Evolutionary conservation across 2,329 filamentous ascomycete species (phyloP).

Genomic region (Periconia sp.): DNA sequence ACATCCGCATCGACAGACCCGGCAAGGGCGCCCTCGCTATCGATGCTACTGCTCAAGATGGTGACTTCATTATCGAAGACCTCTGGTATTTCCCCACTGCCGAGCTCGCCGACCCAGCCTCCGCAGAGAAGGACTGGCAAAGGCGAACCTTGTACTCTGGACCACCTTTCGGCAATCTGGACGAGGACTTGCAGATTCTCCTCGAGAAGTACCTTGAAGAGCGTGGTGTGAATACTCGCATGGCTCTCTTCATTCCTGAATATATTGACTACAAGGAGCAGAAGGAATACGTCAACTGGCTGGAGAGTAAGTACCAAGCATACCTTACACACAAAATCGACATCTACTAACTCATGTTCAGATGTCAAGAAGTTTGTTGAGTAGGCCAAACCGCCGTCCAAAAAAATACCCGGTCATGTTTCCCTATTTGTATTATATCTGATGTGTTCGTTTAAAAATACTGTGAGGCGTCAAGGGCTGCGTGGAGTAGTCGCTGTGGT

Average conservation of each 20-base stretch:
- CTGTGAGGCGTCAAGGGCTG: conserved; percentile 16
- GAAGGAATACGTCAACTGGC: conserved; percentile 91
- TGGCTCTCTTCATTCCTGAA: conserved; percentile 90
- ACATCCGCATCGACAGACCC: conserved; percentile 85
- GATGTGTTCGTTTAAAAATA: conserved; percentile 14
- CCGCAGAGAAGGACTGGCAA: conserved; percentile 74
- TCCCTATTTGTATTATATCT: conserved; percentile 22
- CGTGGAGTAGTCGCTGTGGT: conserved; percentile 27
- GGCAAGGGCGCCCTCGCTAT: conserved; percentile 83
- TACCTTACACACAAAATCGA: neutral
- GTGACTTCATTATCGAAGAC: conserved; percentile 84
- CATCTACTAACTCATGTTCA: conserved; percentile 31
- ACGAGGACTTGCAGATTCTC: conserved; percentile 91
- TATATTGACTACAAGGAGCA: conserved; percentile 99
- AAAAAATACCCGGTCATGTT: conserved; percentile 5
- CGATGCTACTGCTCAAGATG: conserved; percentile 83
- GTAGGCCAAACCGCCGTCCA: conserved; percentile 26
- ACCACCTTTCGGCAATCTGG: conserved; percentile 89
- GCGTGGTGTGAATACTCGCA: conserved; percentile 81
- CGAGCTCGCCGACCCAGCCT: conserved; percentile 73
- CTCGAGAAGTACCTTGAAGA: conserved; percentile 94
- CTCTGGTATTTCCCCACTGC: conserved; percentile 83
- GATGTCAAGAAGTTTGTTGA: conserved; percentile 85
- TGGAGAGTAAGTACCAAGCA: conserved; percentile 56
- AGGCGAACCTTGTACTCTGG: conserved; percentile 82